Conservation (phyloP, 768 basidiomycete species). For the Sarcodon sp. region DNA sequence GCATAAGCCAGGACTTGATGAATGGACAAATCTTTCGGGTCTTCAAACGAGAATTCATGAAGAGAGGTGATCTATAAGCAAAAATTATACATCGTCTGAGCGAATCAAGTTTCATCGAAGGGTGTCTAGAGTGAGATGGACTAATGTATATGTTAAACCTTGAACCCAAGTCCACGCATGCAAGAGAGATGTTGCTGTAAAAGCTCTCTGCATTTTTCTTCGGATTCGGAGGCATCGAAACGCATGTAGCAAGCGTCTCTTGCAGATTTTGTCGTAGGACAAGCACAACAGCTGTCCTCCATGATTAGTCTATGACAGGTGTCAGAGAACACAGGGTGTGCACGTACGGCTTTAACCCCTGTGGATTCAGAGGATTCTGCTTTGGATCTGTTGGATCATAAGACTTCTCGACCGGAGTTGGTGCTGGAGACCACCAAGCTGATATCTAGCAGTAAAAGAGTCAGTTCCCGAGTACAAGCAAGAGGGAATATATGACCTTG, state of each 20-base stretch:
- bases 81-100: too few relatives aligned
- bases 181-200: conserved; percentile 77
- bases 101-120: too few relatives aligned
- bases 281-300: conserved; percentile 80
- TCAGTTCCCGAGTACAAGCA: not conserved
- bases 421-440: not conserved
- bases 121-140: too few relatives aligned
- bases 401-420: conserved; percentile 9
- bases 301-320: not conserved
- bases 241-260: conserved; percentile 92
- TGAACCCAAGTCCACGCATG: conserved; percentile 88
- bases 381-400: conserved; percentile 68
- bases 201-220: conserved; percentile 70
- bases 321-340: not conserved
- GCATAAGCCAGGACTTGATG: too few relatives aligned
- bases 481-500: not conserved
- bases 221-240: conserved; percentile 47
- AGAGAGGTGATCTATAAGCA: too few relatives aligned
- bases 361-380: conserved; percentile 81
- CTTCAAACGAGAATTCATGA: too few relatives aligned
- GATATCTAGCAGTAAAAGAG: not conserved
- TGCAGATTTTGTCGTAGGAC: conserved; percentile 84
- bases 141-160: conserved; percentile 32
- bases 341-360: conserved; percentile 90
- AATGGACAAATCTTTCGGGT: too few relatives aligned